Base-by-base conservation (phyloP, 805 yeast genomes). In the Soucietia sequanensis region DNA sequence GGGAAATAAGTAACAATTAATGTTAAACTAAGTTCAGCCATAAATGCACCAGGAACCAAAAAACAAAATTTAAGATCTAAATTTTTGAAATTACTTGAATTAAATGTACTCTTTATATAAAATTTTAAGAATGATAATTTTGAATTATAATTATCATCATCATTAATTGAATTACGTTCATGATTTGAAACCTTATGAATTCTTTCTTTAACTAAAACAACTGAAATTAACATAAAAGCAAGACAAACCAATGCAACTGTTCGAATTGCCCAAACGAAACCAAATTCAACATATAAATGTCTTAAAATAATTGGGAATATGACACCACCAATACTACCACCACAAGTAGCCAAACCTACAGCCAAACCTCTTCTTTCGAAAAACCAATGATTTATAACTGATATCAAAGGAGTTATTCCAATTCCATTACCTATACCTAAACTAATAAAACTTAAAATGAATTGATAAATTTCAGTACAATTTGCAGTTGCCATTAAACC, bases 361-460 rank as follows among this genome's bases (percentile, higher is more conserved):
- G 80, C 38, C 20, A 41, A 33, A 4, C 82, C 89, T 41, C 87
- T 60, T 41, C 64, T 76, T 25, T 58, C 60, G 24, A 65, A 58
- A 52, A 82, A 83, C 81, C 85, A 83, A 40, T 83, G 86, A 17
- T 80, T 76, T 0, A 81, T 68, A 12, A 76, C 78, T 5, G 84
- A 74, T 2, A 82, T 65, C 23, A 78, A 53, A 0, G 88, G 87
- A 6, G 80, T 71, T 60, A 78, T 72, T 22, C 81, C 64, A 22
- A 80, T 58, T 2, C 83, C 83, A 23, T 75, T 68, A 0, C 85
- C 87, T 4, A 72, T 41, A 3, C 87, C 89, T 26, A 71, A 59
- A 15, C 73, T 62, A 2, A 81, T 43, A 48, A 81, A 78, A 20
- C 81, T 65, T 16, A 82, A 52, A 12, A 83, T 68, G 46, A 82